A percentile compares a stretch with the other conserved stretches of the same genome.
These are phyloP conservation scores for Chalaropsis thielavioides DNA, from an alignment of 2,329 filamentous ascomycete species.

Conservation along the genomic window DNA sequence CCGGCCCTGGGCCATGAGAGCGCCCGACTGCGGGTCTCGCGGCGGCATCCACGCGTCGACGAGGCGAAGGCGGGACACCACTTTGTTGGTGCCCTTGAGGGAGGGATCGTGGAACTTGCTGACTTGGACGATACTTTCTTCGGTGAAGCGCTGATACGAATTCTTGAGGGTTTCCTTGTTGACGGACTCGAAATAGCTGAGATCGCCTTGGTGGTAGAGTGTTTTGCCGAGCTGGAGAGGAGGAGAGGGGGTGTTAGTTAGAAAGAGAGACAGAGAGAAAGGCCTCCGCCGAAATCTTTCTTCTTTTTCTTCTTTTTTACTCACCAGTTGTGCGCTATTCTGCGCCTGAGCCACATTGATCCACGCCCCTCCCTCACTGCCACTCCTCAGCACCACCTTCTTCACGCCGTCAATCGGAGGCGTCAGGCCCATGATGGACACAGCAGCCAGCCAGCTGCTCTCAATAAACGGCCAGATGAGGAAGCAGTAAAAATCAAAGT, in stretches of 20 bases:
- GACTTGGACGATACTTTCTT: conserved; percentile 75
- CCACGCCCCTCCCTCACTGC: conserved; percentile 48
- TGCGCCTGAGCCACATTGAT: conserved; percentile 65
- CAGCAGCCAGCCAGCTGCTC: conserved; percentile 78
- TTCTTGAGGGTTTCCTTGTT: conserved; percentile 98
- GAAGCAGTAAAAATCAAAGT: conserved; percentile 98
- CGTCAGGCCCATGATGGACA: conserved; percentile 73
- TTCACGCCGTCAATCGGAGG: conserved; percentile 42
- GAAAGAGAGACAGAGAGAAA: background rate
- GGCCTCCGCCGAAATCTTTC: background rate
- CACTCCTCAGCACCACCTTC: background rate
- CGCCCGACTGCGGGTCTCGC: conserved; percentile 46
- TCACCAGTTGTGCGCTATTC: conserved; percentile 63
- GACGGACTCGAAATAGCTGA: conserved; percentile 94
- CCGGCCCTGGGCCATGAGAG: conserved; percentile 53
- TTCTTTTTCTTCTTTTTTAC: conserved; percentile 22
- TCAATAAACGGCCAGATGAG: conserved; percentile 98
- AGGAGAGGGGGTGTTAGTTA: background rate
- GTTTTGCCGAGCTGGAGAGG: conserved; percentile 68
- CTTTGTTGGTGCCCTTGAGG: conserved; percentile 28
- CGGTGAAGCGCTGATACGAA: conserved; percentile 72
- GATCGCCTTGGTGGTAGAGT: conserved; percentile 89
- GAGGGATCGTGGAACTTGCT: conserved; percentile 49
- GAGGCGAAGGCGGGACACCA: conserved; percentile 49
- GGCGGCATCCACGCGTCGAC: conserved; percentile 60